Evolutionary conservation across 805 yeast genomes (phyloP).

Genomic region (Saitoella complicata): DNA sequence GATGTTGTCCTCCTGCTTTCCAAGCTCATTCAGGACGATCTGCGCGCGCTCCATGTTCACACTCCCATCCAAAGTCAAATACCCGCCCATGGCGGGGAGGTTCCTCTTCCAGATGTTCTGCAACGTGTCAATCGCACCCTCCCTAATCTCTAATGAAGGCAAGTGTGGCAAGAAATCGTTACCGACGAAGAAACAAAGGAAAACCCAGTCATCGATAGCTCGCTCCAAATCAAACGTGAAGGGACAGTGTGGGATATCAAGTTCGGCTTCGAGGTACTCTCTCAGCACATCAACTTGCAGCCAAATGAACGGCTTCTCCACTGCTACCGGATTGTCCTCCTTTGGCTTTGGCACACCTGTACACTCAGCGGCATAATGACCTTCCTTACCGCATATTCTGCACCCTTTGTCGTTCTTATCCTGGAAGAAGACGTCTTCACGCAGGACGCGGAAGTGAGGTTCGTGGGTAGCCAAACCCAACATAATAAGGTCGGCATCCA

Average conservation of each 20-base stretch:
- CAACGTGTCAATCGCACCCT: constrained; percentile 73
- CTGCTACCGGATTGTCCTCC: constrained; percentile 24
- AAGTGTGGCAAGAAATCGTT: constrained; percentile 95
- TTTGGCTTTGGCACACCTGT: constrained; percentile 24
- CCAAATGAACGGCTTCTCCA: constrained; percentile 82
- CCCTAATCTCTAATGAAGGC: constrained; percentile 88
- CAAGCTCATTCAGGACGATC: constrained; percentile 43
- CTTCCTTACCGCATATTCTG: constrained; percentile 35
- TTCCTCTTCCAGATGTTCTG: constrained; percentile 69
- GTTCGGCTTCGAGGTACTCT: constrained; percentile 74
- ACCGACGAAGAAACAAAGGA: constrained; percentile 96
- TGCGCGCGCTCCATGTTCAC: constrained; percentile 67
- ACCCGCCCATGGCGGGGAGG: constrained; percentile 52
- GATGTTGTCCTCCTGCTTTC: constrained; percentile 61
- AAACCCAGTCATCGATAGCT: constrained; percentile 97
- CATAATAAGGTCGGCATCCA: constrained; percentile 95
- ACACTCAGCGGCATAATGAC: constrained; percentile 11
- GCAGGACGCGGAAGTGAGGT: constrained; percentile 81
- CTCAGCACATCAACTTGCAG: constrained; percentile 73
- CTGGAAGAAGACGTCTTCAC: constrained; percentile 93
- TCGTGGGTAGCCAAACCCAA: constrained; percentile 94
- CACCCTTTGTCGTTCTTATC: constrained; percentile 38
- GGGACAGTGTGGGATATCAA: constrained; percentile 50
- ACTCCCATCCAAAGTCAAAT: constrained; percentile 79
- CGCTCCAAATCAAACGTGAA: constrained; percentile 78